Evolutionary conservation across 2,329 filamentous ascomycete genomes (phyloP), one percentile per base, ranked within the genome.

Genomic region (Trichophyton schoenleinii): DNA sequence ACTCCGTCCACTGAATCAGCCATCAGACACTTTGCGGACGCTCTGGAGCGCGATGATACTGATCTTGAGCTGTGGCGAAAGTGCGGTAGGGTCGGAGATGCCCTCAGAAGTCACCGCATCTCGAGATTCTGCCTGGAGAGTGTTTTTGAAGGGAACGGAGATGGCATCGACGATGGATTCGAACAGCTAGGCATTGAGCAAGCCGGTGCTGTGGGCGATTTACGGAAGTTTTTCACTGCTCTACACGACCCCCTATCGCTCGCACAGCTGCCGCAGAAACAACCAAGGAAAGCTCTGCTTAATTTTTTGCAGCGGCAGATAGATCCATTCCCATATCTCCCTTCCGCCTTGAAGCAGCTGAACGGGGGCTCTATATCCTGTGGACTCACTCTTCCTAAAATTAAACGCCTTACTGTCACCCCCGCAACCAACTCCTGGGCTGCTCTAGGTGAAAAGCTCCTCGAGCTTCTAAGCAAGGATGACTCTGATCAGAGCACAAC

Each of bases 21-120:
- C 11, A 69, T 86, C 18, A 68, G 73, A 44, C 79, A 80, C 63
- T 86, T 86, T 64, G 81, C 82, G 2, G 78, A 84, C 65, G 83
- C 84, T 1, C 71, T 87, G 61, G 83, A 86, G 68, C 81, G 83
- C 61, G 84, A 87, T 69, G 83, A 86, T 63, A 80, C 80, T 3
- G 84, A 87, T 67, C 71, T 85, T 44, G 83, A 86, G 67, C 72
- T 86, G 22, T 87, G 84, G 84, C 77, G 83, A 62, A 80, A 82
- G 64, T 79, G 81, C 22, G 80, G 82, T 20, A 79, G 82, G 18
- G 78, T 87, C 2, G 79, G 81, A 9, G 77, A 78, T 59, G 75
- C 83, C 59, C 71, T 86, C 8, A 77, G 81, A 58, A 85, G 83
- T 67, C 78, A 78, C 66, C 79, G 84, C 13, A 74, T 86, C 42